phyloP scores from a whole-genome alignment of 2,329 filamentous ascomycete species.

The Aspergillus sp. region DNA sequence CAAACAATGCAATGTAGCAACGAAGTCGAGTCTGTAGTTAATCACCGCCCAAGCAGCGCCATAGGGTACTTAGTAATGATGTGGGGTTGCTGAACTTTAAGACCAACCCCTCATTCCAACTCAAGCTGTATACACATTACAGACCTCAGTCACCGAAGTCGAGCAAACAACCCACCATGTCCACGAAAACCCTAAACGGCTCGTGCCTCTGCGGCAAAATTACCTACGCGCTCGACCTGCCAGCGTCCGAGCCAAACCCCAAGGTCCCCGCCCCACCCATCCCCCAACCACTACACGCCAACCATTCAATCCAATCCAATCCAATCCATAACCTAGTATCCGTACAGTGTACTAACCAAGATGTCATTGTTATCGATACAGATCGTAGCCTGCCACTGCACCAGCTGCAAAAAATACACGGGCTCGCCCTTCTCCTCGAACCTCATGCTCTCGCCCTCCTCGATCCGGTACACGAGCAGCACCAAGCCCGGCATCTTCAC shows the following conservation, averaged over 20 bases:
- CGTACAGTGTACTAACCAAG: not conserved
- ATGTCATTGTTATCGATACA: not conserved
- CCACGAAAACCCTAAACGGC: constrained; percentile 10
- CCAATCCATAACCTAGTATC: not conserved
- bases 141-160: not conserved
- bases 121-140: not conserved
- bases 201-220: constrained; percentile 12
- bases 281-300: not conserved
- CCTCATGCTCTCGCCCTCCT: constrained; percentile 17
- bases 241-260: constrained; percentile 13
- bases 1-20: too few relatives aligned
- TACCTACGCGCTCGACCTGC: constrained; percentile 16
- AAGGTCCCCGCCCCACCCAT: constrained; percentile 13
- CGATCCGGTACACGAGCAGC: constrained; percentile 18
- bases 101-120: not conserved
- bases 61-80: too few relatives aligned
- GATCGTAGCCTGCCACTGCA: constrained; percentile 26
- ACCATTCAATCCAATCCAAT: too few relatives aligned
- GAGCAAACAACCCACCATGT: constrained; percentile 7
- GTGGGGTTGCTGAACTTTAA: too few relatives aligned
- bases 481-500: constrained; percentile 19
- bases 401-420: constrained; percentile 26
- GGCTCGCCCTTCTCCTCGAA: constrained; percentile 26
- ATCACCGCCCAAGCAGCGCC: too few relatives aligned
- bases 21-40: too few relatives aligned